Evolutionary conservation across 2,329 filamentous ascomycete genomes (phyloP), one percentile per base, ranked within the genome.

Genomic region (Alternaria postmessia): DNA sequence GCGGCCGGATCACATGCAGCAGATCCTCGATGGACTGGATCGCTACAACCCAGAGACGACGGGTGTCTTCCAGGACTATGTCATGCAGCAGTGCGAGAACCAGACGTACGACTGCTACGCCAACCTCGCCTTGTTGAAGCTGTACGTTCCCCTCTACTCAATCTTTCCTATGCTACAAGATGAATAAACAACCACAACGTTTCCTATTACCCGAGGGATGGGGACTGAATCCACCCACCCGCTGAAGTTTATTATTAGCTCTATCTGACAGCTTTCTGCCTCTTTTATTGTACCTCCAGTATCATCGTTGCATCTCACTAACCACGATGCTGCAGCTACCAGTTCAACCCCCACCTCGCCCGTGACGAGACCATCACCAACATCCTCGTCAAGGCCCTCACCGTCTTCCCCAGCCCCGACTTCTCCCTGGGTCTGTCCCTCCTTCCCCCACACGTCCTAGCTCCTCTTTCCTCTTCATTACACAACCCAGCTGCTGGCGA

Each of bases 21-120:
- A 84, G 81, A 97, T 99, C 77, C 93, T 99, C 78, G 97, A 94
- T 83, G 94, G 95, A 72, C 92, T 99, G 67, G 95, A 99, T 82
- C 88, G 95, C 77, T 99, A 99, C 85, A 99, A 99, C 82, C 95
- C 95, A 42, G 95, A 99, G 85, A 97, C 95, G 52, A 96, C 96
- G 51, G 88, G 88, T 64, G 87, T 92, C 69, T 95, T 99, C 81
- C 94, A 99, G 86, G 91, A 92, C 80, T 99, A 99, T 82, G 90
- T 99, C 65, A 87, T 87, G 77, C 89, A 93, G 81, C 95, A 99
- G 84, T 99, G 95, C 85, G 94, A 98, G 82, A 89, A 91, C 81
- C 91, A 93, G 83, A 94, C 91, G 72, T 94, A 93, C 82, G 95
- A 99, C 82, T 92, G 91, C 85, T 98, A 97, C 82, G 93, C 95